phyloP scores from a whole-genome alignment of 805 yeast genomes.

The Saturnispora saitoi region DNA sequence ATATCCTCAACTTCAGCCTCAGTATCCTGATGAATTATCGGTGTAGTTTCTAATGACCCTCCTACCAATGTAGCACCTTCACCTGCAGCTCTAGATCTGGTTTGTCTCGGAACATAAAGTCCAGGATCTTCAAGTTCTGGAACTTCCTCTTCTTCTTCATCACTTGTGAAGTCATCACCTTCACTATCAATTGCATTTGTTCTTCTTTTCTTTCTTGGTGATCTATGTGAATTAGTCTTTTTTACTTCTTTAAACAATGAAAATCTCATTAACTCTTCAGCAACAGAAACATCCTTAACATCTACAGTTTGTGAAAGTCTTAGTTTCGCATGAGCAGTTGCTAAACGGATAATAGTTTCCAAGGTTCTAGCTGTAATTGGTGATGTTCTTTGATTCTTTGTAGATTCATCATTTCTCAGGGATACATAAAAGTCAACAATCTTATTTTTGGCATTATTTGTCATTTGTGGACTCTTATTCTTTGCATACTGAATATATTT shows the following conservation, averaged over 20 bases:
- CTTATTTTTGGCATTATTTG: slow-evolving; percentile 67
- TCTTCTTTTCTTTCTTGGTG: slow-evolving; percentile 32
- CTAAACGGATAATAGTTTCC: slow-evolving; percentile 87
- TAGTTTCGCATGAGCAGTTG: slow-evolving; percentile 97
- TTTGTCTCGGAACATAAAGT: slow-evolving; percentile 9
- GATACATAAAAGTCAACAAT: slow-evolving; percentile 75
- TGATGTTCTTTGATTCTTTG: slow-evolving; percentile 64
- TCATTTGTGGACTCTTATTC: slow-evolving; percentile 74
- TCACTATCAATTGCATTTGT: slow-evolving; percentile 11
- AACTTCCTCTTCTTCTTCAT: slow-evolving; percentile 14
- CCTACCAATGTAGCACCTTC: background rate
- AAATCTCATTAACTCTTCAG: slow-evolving; percentile 75
- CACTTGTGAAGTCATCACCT: slow-evolving; percentile 13
- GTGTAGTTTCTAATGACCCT: background rate
- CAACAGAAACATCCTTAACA: slow-evolving; percentile 71
- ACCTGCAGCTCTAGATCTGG: slow-evolving; percentile 11
- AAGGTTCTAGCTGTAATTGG: slow-evolving; percentile 98
- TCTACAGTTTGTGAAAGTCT: slow-evolving; percentile 71
- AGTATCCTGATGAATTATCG: slow-evolving; percentile 21
- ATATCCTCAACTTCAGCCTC: slow-evolving; percentile 18
- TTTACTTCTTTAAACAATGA: slow-evolving; percentile 68
- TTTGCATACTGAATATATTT: slow-evolving; percentile 93
- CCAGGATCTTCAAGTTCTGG: slow-evolving; percentile 11
- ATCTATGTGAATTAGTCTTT: slow-evolving; percentile 27
- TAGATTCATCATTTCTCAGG: slow-evolving; percentile 65